phyloP scores from a whole-genome alignment of 768 basidiomycete species.

The Chalciporus chontae region DNA sequence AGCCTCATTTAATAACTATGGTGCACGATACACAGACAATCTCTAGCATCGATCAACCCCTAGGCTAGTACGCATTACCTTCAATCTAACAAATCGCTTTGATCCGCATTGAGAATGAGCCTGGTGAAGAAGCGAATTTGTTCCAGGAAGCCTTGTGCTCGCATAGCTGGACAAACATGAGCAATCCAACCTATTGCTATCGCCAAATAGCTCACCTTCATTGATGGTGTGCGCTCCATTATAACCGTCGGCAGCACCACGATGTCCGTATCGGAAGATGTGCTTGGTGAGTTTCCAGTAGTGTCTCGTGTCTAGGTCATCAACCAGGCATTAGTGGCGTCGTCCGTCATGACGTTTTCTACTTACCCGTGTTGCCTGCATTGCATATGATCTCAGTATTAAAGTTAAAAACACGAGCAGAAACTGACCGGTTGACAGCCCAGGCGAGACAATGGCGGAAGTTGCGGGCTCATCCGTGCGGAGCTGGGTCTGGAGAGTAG shows the following conservation, averaged over 20 bases:
- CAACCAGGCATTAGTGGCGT: constrained; percentile 14
- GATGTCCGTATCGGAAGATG: constrained; percentile 46
- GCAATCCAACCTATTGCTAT: neutral
- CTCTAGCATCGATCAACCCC: too few relatives aligned
- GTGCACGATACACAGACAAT: too few relatives aligned
- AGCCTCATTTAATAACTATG: neutral
- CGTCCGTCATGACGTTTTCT: constrained; percentile 15
- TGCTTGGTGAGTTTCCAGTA: constrained; percentile 46
- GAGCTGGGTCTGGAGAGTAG: constrained; percentile 34
- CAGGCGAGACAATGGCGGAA: constrained; percentile 36
- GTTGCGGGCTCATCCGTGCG: constrained; percentile 20
- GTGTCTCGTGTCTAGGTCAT: constrained; percentile 37
- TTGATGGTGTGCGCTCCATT: constrained; percentile 30
- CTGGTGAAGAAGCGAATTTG: constrained; percentile 31
- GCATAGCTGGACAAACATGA: constrained; percentile 22
- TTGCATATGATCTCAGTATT: constrained; percentile 3
- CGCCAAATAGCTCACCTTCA: constrained; percentile 18
- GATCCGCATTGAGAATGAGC: constrained; percentile 33
- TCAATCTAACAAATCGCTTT: constrained; percentile 20
- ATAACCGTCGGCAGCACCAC: constrained; percentile 31
- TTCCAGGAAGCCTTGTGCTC: constrained; percentile 28
- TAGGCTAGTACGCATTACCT: neutral
- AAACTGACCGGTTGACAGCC: constrained; percentile 20
- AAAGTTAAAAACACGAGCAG: neutral
- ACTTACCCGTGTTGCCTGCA: constrained; percentile 24